Evolutionary conservation across 257 asterid species (phyloP).

Genomic region (Przewalskia tangutica): DNA sequence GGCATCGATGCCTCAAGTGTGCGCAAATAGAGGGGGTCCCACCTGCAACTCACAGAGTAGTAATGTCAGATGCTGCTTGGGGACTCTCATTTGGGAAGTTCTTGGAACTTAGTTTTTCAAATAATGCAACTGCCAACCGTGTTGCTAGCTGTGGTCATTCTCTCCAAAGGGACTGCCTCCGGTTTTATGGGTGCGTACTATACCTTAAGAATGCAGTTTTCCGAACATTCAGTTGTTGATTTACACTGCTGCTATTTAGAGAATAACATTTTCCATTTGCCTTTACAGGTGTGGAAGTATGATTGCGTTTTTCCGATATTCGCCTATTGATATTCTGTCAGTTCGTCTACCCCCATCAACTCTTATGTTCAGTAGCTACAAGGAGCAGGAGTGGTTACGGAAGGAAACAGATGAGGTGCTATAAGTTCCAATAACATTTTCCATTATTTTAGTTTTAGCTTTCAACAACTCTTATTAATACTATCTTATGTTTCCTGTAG

Average conservation of each 20-base stretch:
- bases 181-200: conserved; percentile 69
- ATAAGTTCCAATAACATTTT: not conserved
- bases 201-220: not conserved
- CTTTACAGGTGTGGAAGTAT: conserved; percentile 64
- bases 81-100: conserved; percentile 98
- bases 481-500: conserved; percentile 27
- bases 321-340: conserved; percentile 70
- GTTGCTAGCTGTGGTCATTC: conserved; percentile 98
- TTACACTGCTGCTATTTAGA: not conserved
- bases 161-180: conserved; percentile 90
- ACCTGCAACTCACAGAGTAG: conserved; percentile 72
- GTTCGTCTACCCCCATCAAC: conserved; percentile 72
- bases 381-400: conserved; percentile 55
- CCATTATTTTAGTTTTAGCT: not conserved
- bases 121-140: conserved; percentile 87
- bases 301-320: conserved; percentile 85
- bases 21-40: conserved; percentile 54
- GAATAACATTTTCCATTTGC: conserved; percentile 1
- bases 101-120: conserved; percentile 92
- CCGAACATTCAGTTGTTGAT: not conserved
- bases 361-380: conserved; percentile 54
- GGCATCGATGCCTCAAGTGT: conserved; percentile 95
- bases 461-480: not conserved
- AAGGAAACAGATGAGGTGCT: conserved; percentile 70
- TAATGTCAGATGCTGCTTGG: conserved; percentile 98